These are phyloP conservation scores for Heteromeles arbutifolia DNA, from an alignment of 306 rosid species.

Conservation along the genomic window DNA sequence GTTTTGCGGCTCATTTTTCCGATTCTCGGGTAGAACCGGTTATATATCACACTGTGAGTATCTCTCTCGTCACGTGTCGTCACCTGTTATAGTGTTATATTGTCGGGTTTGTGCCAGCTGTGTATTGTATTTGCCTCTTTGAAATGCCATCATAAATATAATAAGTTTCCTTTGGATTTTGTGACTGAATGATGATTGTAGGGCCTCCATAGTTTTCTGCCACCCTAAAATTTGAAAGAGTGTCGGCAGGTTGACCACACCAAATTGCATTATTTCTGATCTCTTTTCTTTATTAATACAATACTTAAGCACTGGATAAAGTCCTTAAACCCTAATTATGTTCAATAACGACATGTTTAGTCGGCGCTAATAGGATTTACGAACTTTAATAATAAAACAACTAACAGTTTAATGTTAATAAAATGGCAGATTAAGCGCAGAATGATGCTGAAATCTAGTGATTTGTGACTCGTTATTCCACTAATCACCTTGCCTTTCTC, in stretches of 20 bases:
- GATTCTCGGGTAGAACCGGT: neutral
- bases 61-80: neutral
- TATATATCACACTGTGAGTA: neutral
- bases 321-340: neutral
- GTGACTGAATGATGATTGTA: neutral
- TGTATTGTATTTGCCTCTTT: neutral
- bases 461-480: conserved; percentile 1
- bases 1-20: neutral
- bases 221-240: conserved; percentile 10
- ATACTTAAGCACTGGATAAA: conserved; percentile 9
- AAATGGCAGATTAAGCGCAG: neutral
- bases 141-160: conserved; percentile 21
- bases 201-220: conserved; percentile 4
- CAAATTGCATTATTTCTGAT: conserved; percentile 2
- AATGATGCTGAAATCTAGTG: neutral
- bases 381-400: neutral
- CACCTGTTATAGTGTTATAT: too few species aligned
- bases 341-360: conserved; percentile 5
- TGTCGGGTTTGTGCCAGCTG: conserved; percentile 19
- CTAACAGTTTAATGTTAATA: too few species aligned
- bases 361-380: neutral
- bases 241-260: conserved; percentile 39
- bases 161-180: conserved; percentile 19
- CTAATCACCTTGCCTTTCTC: neutral
- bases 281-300: neutral